Evolutionary conservation across 306 rosid genomes (phyloP), one percentile per base, ranked within the genome.

Genomic region (Vigna nakashimae): DNA sequence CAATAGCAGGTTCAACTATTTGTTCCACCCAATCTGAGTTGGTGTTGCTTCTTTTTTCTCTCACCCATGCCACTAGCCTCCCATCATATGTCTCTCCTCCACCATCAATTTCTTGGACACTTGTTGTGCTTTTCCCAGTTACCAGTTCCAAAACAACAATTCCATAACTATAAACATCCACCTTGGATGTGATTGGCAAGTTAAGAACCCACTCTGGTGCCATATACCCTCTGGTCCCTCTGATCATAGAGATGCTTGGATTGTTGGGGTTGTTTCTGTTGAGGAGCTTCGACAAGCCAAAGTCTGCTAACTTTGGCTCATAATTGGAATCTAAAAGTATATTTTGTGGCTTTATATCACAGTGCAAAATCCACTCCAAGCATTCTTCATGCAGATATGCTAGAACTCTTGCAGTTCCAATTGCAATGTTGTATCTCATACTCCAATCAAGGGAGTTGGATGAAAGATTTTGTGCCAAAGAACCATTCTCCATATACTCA

Each of bases 1-100:
- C 77, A 89, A 89, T 55, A 3, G 45, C 18, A 13, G 85, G 66
- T 2, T 89, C 91, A 43, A 89, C 45, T 14, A 79, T 82, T 81
- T 79, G 69, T 69, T 57, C 82, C 14, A 85, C 71, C 79, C 76
- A 75, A 36, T n/a, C 8, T 6, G 30, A 36, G 11, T 60, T 7
- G 2, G 13, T 32, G 67, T 43, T 60, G 2, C 63, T 51, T 56
- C 55, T 49, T 66, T 48, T 83, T 17, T 82, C 89, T 70, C 83
- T 85, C 46, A 85, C 85, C 87, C 88, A 85, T 38, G 77, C 17
- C 16, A 66, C 64, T 7, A 62, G 49, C 17, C 64, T 65, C 5
- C 75, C 82, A 65, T 46, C n/a, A 65, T 15, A 5, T 17, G 48
- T 26, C 12, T 79, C 65, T 79, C 45, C 65, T 79, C 45, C 80